Evolutionary conservation across 2,329 filamentous ascomycete genomes (phyloP).

Genomic region (Colletotrichum lindemuthianum): DNA sequence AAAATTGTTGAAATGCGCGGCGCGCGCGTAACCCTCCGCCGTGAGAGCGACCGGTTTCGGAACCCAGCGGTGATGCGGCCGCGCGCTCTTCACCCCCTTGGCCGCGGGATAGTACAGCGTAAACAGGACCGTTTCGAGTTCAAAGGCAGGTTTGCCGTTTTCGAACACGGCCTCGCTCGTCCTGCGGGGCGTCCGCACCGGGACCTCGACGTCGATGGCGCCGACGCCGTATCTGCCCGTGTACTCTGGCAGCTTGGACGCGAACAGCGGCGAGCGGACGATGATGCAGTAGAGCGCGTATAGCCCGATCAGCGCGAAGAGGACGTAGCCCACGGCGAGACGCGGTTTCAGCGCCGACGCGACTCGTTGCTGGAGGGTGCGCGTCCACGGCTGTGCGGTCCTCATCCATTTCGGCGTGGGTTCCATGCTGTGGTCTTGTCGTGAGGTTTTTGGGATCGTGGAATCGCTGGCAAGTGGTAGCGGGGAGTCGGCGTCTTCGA

Average conservation of each 20-base stretch:
- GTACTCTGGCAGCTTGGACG: conserved; percentile 55
- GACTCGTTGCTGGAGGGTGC: background rate
- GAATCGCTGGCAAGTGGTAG: conserved; percentile 5
- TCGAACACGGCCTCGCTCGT: conserved; percentile 48
- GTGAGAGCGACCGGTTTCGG: conserved; percentile 54
- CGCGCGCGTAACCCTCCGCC: conserved; percentile 57
- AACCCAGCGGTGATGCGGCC: conserved; percentile 55
- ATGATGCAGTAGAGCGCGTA: conserved; percentile 54
- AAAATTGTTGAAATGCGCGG: conserved; percentile 55
- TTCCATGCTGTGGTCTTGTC: background rate
- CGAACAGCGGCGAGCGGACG: conserved; percentile 53
- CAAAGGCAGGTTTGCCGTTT: conserved; percentile 52
- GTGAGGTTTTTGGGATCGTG: background rate
- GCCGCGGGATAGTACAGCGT: conserved; percentile 59
- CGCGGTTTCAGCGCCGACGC: conserved; percentile 43
- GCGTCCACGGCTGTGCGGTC: conserved; percentile 4
- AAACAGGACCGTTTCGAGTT: conserved; percentile 58
- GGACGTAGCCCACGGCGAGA: conserved; percentile 47
- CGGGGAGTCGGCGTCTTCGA: conserved; percentile 23
- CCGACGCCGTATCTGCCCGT: conserved; percentile 57
- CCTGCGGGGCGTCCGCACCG: conserved; percentile 46
- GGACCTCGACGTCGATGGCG: conserved; percentile 58
- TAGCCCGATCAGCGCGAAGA: conserved; percentile 40
- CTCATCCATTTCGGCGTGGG: conserved; percentile 22
- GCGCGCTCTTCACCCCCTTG: conserved; percentile 40